Evolutionary conservation across 345 rosid genomes (phyloP).

Genomic region (Salix suchowensis): DNA sequence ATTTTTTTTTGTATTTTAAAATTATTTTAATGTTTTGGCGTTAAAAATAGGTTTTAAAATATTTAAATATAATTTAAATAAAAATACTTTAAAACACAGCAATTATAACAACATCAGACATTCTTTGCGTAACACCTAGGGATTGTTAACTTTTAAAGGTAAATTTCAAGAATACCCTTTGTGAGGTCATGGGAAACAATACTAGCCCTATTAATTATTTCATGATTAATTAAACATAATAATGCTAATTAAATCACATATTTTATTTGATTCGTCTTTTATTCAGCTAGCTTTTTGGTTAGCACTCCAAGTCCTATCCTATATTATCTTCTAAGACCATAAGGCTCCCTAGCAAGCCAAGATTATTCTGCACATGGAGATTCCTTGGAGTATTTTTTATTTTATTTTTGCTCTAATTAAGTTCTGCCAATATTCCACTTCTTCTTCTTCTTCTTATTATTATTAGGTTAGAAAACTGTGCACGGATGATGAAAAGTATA

Average conservation of each 20-base stretch:
- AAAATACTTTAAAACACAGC: too few species aligned
- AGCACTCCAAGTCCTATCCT: not conserved
- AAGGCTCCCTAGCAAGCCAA: not conserved
- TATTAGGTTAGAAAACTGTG: constrained; percentile 24
- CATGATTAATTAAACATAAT: not conserved
- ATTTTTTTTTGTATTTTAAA: too few species aligned
- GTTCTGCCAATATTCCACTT: too few species aligned
- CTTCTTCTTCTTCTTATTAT: not conserved
- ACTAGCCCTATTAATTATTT: not conserved
- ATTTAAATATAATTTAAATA: too few species aligned
- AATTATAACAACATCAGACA: too few species aligned
- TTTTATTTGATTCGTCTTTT: too few species aligned
- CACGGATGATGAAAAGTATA: constrained; percentile 12
- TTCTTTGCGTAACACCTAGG: not conserved
- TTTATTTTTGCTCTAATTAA: too few species aligned
- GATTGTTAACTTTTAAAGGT: not conserved
- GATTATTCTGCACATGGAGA: not conserved
- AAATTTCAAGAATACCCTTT: not conserved
- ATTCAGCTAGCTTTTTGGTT: too few species aligned
- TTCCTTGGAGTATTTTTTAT: not conserved
- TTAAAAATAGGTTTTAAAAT: too few species aligned
- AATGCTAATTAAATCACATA: not conserved
- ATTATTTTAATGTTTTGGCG: too few species aligned
- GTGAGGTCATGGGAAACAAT: not conserved
- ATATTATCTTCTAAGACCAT: not conserved